Conservation (phyloP, 2,329 filamentous ascomycete genomes). For the Colletotrichum destructivum region DNA sequence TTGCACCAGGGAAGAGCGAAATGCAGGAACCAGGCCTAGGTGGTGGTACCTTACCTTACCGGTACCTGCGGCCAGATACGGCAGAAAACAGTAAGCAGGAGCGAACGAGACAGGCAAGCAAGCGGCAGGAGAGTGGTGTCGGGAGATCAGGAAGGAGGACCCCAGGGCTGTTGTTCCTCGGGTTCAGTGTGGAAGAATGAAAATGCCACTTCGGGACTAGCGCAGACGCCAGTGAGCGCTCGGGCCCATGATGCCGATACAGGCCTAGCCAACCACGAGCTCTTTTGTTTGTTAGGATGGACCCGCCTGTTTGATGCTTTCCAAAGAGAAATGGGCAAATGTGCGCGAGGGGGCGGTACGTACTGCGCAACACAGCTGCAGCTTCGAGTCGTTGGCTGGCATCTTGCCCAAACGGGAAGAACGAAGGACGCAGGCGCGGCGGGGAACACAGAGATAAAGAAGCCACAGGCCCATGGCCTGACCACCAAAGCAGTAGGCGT, state of each 20-base stretch:
- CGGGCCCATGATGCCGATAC: slow-evolving; percentile 22
- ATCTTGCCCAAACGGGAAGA: slow-evolving; percentile 15
- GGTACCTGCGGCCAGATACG: not conserved
- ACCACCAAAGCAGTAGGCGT: too few species aligned
- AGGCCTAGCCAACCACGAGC: slow-evolving; percentile 36
- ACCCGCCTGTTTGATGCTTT: slow-evolving; percentile 17
- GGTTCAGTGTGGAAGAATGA: not conserved
- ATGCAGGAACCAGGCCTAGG: slow-evolving; percentile 25
- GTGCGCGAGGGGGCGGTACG: not conserved
- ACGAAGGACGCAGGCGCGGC: not conserved
- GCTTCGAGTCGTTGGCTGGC: slow-evolving; percentile 8
- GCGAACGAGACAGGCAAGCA: not conserved
- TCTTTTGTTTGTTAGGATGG: slow-evolving; percentile 11
- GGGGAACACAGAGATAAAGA: not conserved
- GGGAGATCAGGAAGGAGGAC: slow-evolving; percentile 14
- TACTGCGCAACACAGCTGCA: not conserved
- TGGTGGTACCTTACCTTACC: not conserved
- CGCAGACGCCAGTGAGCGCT: not conserved
- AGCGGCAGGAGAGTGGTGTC: not conserved
- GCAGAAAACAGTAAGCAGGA: not conserved
- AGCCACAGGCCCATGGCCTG: slow-evolving; percentile 7
- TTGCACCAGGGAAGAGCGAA: not conserved
- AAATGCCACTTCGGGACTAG: slow-evolving; percentile 4
- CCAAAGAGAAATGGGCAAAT: not conserved
- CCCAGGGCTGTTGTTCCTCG: slow-evolving; percentile 8